phyloP scores from a whole-genome alignment of 2,329 filamentous ascomycete species.

The Trichophyton simii region DNA sequence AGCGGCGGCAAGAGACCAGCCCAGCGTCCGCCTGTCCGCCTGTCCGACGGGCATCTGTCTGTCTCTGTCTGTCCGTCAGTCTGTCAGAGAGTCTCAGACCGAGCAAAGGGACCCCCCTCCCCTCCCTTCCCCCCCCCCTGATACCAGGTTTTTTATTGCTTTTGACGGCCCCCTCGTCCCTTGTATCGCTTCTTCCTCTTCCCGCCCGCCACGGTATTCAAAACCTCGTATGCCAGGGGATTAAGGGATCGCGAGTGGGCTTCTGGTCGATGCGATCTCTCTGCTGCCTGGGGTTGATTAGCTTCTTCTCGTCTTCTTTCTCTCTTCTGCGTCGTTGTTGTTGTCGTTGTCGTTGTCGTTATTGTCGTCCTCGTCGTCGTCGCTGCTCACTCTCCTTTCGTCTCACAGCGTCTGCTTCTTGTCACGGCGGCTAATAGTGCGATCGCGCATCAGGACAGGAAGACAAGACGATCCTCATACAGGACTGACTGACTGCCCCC shows the following conservation, averaged over 20 bases:
- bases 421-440: conserved; percentile 1
- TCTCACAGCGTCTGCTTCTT: background rate
- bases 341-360: too few relatives aligned
- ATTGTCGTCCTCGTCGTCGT: too few relatives aligned
- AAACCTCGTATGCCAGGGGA: background rate
- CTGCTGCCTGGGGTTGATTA: background rate
- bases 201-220: background rate
- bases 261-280: background rate
- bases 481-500: too few relatives aligned
- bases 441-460: background rate
- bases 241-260: conserved; percentile 1
- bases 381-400: background rate
- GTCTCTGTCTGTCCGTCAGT: background rate
- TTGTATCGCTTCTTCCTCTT: background rate
- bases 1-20: background rate
- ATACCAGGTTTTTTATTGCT: background rate
- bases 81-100: background rate
- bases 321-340: background rate
- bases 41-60: background rate
- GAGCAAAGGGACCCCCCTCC: background rate
- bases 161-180: background rate
- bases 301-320: background rate
- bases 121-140: background rate
- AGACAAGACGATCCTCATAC: background rate
- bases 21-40: background rate